These are phyloP conservation scores for Termitomyces sp. DNA, from an alignment of 768 basidiomycete species.

Conservation along the genomic window DNA sequence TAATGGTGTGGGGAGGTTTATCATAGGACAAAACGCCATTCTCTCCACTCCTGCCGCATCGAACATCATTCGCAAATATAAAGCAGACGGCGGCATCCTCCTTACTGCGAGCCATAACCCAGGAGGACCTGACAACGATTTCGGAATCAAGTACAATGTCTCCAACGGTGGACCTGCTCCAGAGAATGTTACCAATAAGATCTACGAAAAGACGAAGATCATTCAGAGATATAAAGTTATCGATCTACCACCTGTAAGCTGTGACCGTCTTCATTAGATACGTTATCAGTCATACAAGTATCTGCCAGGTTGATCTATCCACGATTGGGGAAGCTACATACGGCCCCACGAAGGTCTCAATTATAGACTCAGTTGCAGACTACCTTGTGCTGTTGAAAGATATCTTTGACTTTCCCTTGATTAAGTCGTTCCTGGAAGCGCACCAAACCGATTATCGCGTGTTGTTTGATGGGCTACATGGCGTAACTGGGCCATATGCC, in stretches of 20 bases:
- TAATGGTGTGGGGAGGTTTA: constrained; percentile 88
- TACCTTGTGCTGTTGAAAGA: constrained; percentile 78
- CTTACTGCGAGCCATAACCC: constrained; percentile 98
- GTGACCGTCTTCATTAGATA: background rate
- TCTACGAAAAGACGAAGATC: constrained; percentile 86
- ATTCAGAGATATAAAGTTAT: constrained; percentile 83
- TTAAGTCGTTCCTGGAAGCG: constrained; percentile 78
- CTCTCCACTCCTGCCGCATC: constrained; percentile 97
- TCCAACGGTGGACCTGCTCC: constrained; percentile 97
- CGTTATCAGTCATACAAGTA: background rate
- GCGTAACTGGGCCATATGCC: constrained; percentile 97
- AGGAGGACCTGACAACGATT: constrained; percentile 96
- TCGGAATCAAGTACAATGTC: constrained; percentile 99
- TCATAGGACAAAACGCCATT: constrained; percentile 88
- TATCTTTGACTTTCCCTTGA: constrained; percentile 93
- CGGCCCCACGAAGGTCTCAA: constrained; percentile 78
- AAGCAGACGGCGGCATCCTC: constrained; percentile 94
- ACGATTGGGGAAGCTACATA: constrained; percentile 75
- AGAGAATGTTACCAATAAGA: constrained; percentile 93
- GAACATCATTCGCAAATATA: constrained; percentile 92
- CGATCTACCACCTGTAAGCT: constrained; percentile 66
- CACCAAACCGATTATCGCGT: constrained; percentile 72
- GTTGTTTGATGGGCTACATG: constrained; percentile 93
- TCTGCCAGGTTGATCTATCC: constrained; percentile 69
- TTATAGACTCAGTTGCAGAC: constrained; percentile 93